Evolutionary conservation across 2,329 filamentous ascomycete species (phyloP).

Genomic region (Penicillium sp.): DNA sequence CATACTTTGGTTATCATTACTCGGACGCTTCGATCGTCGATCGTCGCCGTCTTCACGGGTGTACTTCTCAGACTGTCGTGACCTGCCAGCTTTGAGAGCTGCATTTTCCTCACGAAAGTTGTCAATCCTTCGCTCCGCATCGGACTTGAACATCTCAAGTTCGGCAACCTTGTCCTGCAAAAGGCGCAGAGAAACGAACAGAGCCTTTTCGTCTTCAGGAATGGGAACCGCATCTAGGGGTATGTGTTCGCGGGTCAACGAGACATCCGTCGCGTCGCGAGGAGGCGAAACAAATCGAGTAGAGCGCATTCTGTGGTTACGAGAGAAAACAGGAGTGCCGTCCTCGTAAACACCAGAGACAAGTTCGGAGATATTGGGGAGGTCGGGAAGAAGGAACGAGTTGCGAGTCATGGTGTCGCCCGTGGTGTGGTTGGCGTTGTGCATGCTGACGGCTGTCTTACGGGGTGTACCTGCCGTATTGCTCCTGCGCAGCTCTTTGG

Average conservation of each 20-base stretch:
- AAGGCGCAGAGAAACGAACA: conserved; percentile 59
- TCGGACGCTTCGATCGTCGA: conserved; percentile 30
- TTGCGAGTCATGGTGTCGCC: conserved; percentile 54
- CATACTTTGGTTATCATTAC: conserved; percentile 42
- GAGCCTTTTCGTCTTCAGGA: conserved; percentile 56
- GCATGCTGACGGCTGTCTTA: conserved; percentile 23
- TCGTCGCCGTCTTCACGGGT: conserved; percentile 48
- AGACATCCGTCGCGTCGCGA: conserved; percentile 33
- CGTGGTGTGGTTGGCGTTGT: conserved; percentile 33
- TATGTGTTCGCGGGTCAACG: conserved; percentile 41
- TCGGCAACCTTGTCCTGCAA: conserved; percentile 57
- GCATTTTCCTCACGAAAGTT: conserved; percentile 54
- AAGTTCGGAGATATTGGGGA: conserved; percentile 60
- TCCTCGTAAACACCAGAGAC: conserved; percentile 59
- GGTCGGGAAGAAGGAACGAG: conserved; percentile 60
- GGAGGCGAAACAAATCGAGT: conserved; percentile 56
- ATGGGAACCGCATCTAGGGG: conserved; percentile 55
- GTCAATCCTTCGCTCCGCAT: conserved; percentile 49
- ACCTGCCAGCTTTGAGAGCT: conserved; percentile 47
- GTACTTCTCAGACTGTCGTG: conserved; percentile 37
- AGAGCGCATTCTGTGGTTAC: conserved; percentile 47
- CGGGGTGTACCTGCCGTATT: conserved; percentile 24
- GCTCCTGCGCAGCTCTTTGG: conserved; percentile 30
- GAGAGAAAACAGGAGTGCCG: conserved; percentile 56
- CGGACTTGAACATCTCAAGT: conserved; percentile 56